Conservation (phyloP, 768 basidiomycete species). For the Pleurotus ostreatus region DNA sequence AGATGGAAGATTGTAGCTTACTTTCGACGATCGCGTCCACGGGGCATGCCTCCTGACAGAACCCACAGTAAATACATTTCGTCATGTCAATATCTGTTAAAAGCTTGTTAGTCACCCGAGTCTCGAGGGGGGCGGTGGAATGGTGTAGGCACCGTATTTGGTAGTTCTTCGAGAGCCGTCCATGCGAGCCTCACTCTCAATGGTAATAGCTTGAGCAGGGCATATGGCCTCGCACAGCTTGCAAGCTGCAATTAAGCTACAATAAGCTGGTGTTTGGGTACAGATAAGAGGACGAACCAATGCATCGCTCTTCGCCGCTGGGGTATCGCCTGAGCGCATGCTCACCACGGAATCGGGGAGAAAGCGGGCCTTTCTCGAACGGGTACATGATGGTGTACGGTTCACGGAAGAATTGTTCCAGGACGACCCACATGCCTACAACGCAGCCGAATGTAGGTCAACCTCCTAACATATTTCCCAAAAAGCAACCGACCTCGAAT, state of each 20-base stretch:
- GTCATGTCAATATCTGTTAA: conserved; percentile 96
- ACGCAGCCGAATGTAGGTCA: neutral
- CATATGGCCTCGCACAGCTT: conserved; percentile 99
- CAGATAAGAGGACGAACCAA: conserved; percentile 56
- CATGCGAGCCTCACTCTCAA: conserved; percentile 93
- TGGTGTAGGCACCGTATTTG: conserved; percentile 72
- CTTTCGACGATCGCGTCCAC: conserved; percentile 99
- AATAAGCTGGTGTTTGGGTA: conserved; percentile 7
- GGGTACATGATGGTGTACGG: conserved; percentile 99
- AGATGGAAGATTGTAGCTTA: conserved; percentile 34
- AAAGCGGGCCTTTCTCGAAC: conserved; percentile 96
- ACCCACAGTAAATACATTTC: conserved; percentile 99
- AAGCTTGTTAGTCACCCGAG: conserved; percentile 8
- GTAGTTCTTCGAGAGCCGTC: conserved; percentile 97
- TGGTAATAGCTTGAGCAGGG: conserved; percentile 98
- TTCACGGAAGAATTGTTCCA: conserved; percentile 88
- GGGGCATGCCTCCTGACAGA: conserved; percentile 99
- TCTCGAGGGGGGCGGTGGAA: conserved; percentile 8
- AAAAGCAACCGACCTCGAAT: conserved; percentile 68
- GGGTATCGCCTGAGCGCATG: conserved; percentile 96
- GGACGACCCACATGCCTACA: conserved; percentile 95
- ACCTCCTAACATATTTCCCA: neutral
- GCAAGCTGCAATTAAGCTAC: conserved; percentile 58
- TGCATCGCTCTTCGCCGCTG: conserved; percentile 97
- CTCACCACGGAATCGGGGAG: conserved; percentile 97